Conservation (phyloP, 2,329 filamentous ascomycete genomes). For the Trichoderma sp. region DNA sequence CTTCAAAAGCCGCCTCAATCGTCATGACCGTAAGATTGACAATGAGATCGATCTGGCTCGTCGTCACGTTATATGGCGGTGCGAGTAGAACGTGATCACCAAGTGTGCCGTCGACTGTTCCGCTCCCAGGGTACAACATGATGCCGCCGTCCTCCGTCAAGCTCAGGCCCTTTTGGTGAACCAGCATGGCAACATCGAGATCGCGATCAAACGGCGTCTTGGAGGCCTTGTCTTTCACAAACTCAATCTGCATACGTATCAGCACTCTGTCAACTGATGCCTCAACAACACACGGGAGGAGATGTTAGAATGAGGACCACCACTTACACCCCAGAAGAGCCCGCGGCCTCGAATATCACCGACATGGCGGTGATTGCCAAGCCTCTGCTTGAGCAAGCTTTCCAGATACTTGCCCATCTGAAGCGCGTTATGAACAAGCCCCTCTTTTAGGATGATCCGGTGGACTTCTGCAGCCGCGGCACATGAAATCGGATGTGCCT, state of each 20-base stretch:
- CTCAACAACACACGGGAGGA: too few species aligned
- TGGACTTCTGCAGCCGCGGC: conserved; percentile 35
- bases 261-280: too few species aligned
- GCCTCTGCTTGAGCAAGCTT: not conserved
- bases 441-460: conserved; percentile 56
- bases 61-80: not conserved
- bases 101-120: not conserved
- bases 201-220: conserved; percentile 42
- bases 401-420: conserved; percentile 38
- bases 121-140: not conserved
- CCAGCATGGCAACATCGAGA: conserved; percentile 1
- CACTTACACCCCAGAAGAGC: conserved; percentile 48
- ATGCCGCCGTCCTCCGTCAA: not conserved
- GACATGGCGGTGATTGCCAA: conserved; percentile 50
- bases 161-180: not conserved
- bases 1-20: not conserved
- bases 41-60: not conserved
- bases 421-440: conserved; percentile 60
- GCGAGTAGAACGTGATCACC: conserved; percentile 7
- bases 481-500: conserved; percentile 35
- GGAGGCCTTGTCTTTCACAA: conserved; percentile 44
- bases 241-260: conserved; percentile 38
- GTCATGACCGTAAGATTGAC: not conserved
- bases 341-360: conserved; percentile 64
- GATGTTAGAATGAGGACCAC: fast-evolving